Evolutionary conservation across 768 basidiomycete species (phyloP).

Genomic region (Cubamyces lactineus): DNA sequence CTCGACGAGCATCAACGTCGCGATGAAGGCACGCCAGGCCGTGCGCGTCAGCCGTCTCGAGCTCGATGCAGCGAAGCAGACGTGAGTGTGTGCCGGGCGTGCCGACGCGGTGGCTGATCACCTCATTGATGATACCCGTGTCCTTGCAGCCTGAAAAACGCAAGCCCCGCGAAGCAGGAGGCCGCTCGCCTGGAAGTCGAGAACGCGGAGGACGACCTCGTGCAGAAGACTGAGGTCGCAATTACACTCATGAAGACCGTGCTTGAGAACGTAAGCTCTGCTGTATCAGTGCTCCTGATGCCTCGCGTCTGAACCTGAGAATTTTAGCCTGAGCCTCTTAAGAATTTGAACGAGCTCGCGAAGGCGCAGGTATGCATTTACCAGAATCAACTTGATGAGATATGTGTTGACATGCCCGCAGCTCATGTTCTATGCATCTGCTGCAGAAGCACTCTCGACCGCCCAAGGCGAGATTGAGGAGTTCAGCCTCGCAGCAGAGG

Average conservation of each 20-base stretch:
- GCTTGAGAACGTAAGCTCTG: constrained; percentile 82
- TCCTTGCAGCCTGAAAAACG: constrained; percentile 72
- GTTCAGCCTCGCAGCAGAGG: constrained; percentile 89
- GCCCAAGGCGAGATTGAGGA: constrained; percentile 94
- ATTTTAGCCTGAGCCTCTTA: constrained; percentile 88
- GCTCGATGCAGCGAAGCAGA: constrained; percentile 88
- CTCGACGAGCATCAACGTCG: constrained; percentile 80
- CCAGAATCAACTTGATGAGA: neutral
- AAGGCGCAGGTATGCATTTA: constrained; percentile 72
- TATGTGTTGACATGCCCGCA: constrained; percentile 32
- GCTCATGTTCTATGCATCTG: constrained; percentile 72
- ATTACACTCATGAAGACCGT: constrained; percentile 98
- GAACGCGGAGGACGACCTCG: constrained; percentile 94
- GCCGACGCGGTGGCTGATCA: neutral
- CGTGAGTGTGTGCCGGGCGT: constrained; percentile 49
- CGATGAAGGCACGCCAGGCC: constrained; percentile 89
- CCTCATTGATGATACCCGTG: neutral
- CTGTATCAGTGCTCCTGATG: neutral
- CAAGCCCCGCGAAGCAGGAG: constrained; percentile 78
- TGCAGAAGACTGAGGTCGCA: constrained; percentile 97
- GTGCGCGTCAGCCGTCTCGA: constrained; percentile 81
- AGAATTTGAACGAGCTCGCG: constrained; percentile 88
- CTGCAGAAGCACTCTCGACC: constrained; percentile 79
- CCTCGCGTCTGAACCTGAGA: neutral
- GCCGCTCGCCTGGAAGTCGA: constrained; percentile 91